phyloP scores from a whole-genome alignment of 305 asterid species.

The Rubia tinctorum region DNA sequence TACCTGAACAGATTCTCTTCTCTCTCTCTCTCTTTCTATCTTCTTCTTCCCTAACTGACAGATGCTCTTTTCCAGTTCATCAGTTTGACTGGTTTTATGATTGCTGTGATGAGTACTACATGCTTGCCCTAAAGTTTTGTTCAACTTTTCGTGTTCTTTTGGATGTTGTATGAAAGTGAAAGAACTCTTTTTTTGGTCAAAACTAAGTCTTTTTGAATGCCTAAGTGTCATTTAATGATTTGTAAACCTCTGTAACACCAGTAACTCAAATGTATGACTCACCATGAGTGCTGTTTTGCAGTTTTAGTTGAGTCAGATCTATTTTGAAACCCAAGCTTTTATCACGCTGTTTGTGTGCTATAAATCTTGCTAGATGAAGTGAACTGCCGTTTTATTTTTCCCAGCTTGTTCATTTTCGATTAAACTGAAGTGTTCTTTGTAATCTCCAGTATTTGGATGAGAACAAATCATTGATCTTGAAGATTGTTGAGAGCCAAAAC shows the following conservation, averaged over 20 bases:
- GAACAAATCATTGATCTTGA: constrained; percentile 88
- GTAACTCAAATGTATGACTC: not conserved
- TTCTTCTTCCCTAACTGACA: no score
- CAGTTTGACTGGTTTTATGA: constrained; percentile 2
- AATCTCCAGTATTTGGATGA: constrained; percentile 78
- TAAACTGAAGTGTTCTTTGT: not conserved
- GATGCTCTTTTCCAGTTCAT: not conserved
- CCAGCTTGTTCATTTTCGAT: not conserved
- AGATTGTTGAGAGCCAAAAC: constrained; percentile 96
- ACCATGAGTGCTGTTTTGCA: no score
- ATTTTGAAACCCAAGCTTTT: not conserved
- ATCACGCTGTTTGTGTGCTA: not conserved
- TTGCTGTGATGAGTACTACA: not conserved
- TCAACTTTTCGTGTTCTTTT: not conserved
- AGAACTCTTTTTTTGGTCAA: not conserved
- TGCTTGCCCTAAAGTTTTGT: not conserved
- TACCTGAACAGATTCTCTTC: not conserved
- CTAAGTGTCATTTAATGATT: not conserved
- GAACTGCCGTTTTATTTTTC: not conserved
- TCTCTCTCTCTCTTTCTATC: no score
- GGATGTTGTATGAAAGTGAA: no score
- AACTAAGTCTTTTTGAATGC: not conserved
- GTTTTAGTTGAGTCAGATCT: not conserved
- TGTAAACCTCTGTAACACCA: not conserved
- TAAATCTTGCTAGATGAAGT: not conserved